Conservation (phyloP, 2,329 filamentous ascomycete species). For the Pestalotiopsis fici region DNA sequence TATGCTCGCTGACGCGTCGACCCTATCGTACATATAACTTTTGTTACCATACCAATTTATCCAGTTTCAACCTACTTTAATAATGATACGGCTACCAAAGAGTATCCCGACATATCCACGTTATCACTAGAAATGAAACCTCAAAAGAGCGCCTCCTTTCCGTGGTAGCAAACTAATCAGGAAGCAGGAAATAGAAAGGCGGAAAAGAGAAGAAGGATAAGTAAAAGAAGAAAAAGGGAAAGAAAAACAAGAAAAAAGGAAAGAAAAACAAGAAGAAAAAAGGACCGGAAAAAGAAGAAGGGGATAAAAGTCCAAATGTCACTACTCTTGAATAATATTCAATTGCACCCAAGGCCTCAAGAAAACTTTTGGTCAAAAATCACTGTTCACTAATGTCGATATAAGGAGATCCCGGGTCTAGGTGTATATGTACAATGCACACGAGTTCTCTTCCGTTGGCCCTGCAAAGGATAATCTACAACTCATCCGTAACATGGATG, state of each 20-base stretch:
- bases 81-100: too few relatives aligned
- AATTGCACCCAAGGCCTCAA: neutral
- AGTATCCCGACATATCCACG: too few relatives aligned
- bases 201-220: neutral
- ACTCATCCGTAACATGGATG: constrained; percentile 87
- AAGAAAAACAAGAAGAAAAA: neutral
- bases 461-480: constrained; percentile 51
- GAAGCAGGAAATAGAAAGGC: too few relatives aligned
- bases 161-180: neutral
- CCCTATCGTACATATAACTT: too few relatives aligned
- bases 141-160: too few relatives aligned
- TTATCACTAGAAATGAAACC: too few relatives aligned
- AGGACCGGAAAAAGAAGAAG: neutral
- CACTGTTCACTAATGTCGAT: constrained; percentile 8
- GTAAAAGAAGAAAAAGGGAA: neutral
- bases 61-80: too few relatives aligned
- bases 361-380: neutral
- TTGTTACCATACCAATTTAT: too few relatives aligned
- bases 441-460: constrained; percentile 15
- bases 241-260: neutral
- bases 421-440: constrained; percentile 37
- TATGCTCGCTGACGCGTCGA: too few relatives aligned
- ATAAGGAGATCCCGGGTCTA: constrained; percentile 28
- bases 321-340: too few relatives aligned
- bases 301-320: neutral